Conservation (phyloP, 345 rosid genomes). For the Mallotus nudiflorus region DNA sequence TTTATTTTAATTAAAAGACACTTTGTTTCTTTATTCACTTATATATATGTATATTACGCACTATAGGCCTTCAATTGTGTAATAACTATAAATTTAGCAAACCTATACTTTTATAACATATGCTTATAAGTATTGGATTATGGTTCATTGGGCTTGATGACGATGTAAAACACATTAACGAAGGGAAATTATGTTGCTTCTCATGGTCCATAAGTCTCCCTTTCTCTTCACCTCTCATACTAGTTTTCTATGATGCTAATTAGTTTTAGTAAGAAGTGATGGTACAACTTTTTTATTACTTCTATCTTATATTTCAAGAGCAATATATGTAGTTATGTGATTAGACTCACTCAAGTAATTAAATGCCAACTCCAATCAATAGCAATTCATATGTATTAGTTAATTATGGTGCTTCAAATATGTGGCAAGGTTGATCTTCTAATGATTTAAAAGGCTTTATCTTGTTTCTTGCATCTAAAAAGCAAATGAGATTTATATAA, state of each 20-base stretch:
- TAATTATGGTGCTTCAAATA: neutral
- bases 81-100: slow-evolving; percentile 29
- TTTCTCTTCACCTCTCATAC: slow-evolving; percentile 3
- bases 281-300: slow-evolving; percentile 39
- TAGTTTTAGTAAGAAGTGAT: slow-evolving; percentile 27
- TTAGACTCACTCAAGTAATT: slow-evolving; percentile 2
- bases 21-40: neutral
- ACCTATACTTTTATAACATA: slow-evolving; percentile 56
- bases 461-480: slow-evolving; percentile 1
- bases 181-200: slow-evolving; percentile 73
- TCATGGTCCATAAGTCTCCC: slow-evolving; percentile 67
- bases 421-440: slow-evolving; percentile 1
- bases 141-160: slow-evolving; percentile 75
- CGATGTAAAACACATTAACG: slow-evolving; percentile 52
- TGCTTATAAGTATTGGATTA: slow-evolving; percentile 73
- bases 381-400: neutral
- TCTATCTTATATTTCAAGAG: no score
- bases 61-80: neutral
- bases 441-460: slow-evolving; percentile 5
- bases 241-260: neutral
- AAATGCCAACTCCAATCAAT: neutral
- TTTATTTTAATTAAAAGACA: slow-evolving; percentile 69
- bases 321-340: no score
- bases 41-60: neutral
- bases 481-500: neutral